These are phyloP conservation scores for Mucuna pruriens DNA, from an alignment of 306 rosid species.

Conservation along the genomic window DNA sequence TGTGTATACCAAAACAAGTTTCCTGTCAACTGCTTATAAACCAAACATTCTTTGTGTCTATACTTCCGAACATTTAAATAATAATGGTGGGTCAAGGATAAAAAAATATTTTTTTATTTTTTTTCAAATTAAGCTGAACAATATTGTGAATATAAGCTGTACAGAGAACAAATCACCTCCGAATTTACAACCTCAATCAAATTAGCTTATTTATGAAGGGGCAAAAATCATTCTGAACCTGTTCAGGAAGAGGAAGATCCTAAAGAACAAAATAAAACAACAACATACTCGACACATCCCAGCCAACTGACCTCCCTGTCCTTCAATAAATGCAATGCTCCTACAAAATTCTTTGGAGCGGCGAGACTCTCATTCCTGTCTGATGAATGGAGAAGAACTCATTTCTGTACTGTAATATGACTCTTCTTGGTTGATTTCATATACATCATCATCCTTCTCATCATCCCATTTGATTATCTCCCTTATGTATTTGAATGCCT, in stretches of 20 bases:
- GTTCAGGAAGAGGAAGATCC: constrained; percentile 42
- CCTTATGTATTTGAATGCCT: constrained; percentile 76
- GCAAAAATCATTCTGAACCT: constrained; percentile 47
- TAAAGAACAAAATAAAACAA: constrained; percentile 38
- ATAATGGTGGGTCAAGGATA: not conserved
- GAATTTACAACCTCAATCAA: constrained; percentile 53
- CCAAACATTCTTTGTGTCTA: no score
- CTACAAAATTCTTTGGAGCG: constrained; percentile 32
- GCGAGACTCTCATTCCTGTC: constrained; percentile 59
- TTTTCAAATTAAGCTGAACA: constrained; percentile 39
- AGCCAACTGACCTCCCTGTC: constrained; percentile 24
- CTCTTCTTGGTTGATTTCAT: constrained; percentile 61
- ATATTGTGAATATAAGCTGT: constrained; percentile 51
- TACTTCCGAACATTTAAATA: no score
- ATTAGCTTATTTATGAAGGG: constrained; percentile 50
- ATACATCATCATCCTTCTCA: constrained; percentile 69
- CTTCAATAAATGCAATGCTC: constrained; percentile 39
- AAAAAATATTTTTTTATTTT: not conserved
- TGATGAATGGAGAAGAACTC: constrained; percentile 63
- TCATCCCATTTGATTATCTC: constrained; percentile 89
- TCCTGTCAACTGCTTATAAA: no score
- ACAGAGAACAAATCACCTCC: constrained; percentile 58
- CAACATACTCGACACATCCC: constrained; percentile 33
- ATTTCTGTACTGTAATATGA: constrained; percentile 79
- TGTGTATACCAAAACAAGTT: no score